Percentiles rank a stretch among this genome's conserved stretches.
Evolutionary conservation across 108 stramenopile species (phyloP).

Genomic region (Skeletonema potamos): DNA sequence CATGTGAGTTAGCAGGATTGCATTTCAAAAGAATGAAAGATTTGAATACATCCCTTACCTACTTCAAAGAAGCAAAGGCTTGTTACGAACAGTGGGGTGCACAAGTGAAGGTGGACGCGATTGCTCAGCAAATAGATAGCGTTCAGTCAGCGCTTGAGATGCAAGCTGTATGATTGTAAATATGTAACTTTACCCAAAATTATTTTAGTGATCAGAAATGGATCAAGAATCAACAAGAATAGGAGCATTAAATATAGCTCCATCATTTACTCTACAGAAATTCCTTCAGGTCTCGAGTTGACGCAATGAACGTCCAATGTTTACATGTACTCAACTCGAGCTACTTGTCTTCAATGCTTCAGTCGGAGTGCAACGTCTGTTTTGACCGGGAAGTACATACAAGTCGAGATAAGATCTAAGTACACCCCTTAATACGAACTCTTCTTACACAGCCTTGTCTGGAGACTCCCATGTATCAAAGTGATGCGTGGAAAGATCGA

Average conservation of each 20-base stretch:
- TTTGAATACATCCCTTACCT: not conserved
- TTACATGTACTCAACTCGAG: not conserved
- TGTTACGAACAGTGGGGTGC: not conserved
- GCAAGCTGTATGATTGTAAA: too few species aligned
- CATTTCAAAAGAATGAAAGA: not conserved
- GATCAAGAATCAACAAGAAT: too few species aligned
- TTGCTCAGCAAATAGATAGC: not conserved
- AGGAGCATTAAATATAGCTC: not conserved
- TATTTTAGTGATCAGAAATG: too few species aligned
- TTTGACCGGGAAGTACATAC: too few species aligned
- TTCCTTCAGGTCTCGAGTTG: not conserved
- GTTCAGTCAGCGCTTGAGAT: not conserved
- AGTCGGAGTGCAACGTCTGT: too few species aligned
- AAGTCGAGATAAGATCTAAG: too few species aligned
- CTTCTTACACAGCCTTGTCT: not conserved
- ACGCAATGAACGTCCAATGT: not conserved
- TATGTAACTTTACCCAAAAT: too few species aligned
- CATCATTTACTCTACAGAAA: not conserved
- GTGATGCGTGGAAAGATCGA: constrained; percentile 39
- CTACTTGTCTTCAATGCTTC: too few species aligned
- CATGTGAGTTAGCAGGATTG: not conserved
- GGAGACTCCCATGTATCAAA: constrained; percentile 46
- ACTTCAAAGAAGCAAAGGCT: not conserved
- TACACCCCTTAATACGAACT: not conserved
- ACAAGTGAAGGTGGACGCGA: not conserved